Percentiles rank a stretch among this genome's conserved stretches.
These are phyloP conservation scores for Apostasia shenzhenica DNA, from an alignment of 106 monocot species.

Conservation along the genomic window DNA sequence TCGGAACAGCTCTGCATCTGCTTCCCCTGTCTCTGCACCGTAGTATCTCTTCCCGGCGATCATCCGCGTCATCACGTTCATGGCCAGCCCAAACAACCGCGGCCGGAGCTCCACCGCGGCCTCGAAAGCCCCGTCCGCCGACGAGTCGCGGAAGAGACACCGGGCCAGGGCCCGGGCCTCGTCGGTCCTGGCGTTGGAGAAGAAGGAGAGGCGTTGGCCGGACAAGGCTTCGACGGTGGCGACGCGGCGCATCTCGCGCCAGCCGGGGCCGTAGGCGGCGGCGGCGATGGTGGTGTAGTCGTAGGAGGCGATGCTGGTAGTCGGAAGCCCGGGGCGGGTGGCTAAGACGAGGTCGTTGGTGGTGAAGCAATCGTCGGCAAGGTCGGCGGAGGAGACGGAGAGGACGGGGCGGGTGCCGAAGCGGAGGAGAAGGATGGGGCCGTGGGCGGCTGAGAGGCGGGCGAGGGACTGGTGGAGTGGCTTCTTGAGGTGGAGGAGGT, in stretches of 20 bases:
- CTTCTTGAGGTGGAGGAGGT: neutral
- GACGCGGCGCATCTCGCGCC: constrained; percentile 3
- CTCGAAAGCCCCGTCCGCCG: neutral
- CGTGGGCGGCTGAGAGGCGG: neutral
- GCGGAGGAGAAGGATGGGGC: neutral
- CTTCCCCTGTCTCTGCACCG: constrained; percentile 10
- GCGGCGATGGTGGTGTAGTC: neutral
- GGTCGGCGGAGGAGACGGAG: neutral
- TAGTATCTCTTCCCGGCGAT: constrained; percentile 15
- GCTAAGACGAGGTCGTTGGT: neutral
- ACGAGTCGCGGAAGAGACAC: neutral
- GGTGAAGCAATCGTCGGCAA: constrained; percentile 1
- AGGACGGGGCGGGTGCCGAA: neutral
- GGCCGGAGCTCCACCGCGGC: constrained; percentile 12
- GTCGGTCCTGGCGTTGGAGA: neutral
- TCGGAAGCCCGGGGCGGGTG: neutral
- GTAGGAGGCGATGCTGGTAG: neutral
- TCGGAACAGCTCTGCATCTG: constrained; percentile 14
- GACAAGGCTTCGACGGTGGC: neutral
- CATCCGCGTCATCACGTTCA: constrained; percentile 25
- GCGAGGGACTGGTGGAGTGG: constrained; percentile 2
- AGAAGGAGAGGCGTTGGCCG: neutral
- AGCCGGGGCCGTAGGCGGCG: neutral
- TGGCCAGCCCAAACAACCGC: constrained; percentile 13
- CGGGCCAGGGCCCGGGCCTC: neutral